Base-by-base conservation (phyloP, 2,329 filamentous ascomycete species). In the Microsporum canis region DNA sequence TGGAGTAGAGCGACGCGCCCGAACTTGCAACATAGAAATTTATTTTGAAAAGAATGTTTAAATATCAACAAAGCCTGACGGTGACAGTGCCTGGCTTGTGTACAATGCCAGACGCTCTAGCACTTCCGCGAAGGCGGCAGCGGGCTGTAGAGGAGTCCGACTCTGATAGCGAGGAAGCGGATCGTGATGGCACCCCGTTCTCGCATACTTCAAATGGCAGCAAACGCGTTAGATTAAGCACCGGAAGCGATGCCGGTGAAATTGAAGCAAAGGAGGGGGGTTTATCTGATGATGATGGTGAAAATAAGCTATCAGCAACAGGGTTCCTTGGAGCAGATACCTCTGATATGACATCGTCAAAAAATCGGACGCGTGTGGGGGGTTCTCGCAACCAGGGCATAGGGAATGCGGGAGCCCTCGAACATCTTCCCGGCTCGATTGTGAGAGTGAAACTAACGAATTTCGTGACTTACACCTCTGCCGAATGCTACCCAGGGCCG, bases 401-500 rank as follows among this genome's bases (percentile, higher is more conserved):
- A 43, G n/a, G 58, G 43, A 41, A 58, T 59, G 33, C 17, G 14
- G 59, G 47, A 33, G 5, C 59, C 3, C 27, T 41, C 27, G 14
- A 29, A 31, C 41, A 78, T 67, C 82, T 88, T 65, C 85, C 91
- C 2, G 94, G 94, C 8, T 87, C 94, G 7, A 95, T 99, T 66
- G 85, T 96, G 57, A 84, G 91, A 39, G 90, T 99, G 56, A 87
- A 85, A 66, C 81, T 97, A 51, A 83, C 82, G 57, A 89, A 97
- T 73, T 99, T 99, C 68, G 90, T 99, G 60, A 99, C 94, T 0
- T 99, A 99, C 75, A 91, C 89, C 57, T 85, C 87, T 59, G 92
- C 91, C 60, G 91, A 96, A 66, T 96, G 97, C 73, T 84, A 87
- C 62, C 90, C 91, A 10, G 94, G 94, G 0, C 92, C 94, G 0